Percentiles rank a stretch among this genome's conserved stretches.
Conservation (phyloP, 495 filamentous ascomycete species). For the Xylaria intraflava region DNA sequence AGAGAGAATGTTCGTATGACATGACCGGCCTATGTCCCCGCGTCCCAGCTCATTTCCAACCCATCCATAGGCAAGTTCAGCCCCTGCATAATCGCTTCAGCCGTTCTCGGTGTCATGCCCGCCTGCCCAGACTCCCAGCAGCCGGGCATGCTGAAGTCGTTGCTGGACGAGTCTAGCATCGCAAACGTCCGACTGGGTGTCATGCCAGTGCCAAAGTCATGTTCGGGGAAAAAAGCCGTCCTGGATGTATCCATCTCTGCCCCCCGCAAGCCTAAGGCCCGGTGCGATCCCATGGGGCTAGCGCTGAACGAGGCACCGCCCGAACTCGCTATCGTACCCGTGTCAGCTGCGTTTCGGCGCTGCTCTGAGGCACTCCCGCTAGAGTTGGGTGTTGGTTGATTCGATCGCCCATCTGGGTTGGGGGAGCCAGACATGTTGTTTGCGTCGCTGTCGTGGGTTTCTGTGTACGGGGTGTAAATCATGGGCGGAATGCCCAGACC, state of each 20-base stretch:
- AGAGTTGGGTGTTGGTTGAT: constrained; percentile 48
- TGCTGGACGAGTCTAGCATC: constrained; percentile 27
- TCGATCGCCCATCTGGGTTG: constrained; percentile 34
- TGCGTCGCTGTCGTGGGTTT: constrained; percentile 26
- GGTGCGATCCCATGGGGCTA: constrained; percentile 36
- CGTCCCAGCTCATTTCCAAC: constrained; percentile 34
- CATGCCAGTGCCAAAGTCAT: constrained; percentile 27
- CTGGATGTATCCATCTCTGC: constrained; percentile 25
- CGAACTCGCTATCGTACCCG: constrained; percentile 21
- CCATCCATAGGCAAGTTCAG: constrained; percentile 42
- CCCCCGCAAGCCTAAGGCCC: constrained; percentile 26
- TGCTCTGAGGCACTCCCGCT: constrained; percentile 42
- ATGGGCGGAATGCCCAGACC: constrained; percentile 26
- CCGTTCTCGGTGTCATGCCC: constrained; percentile 43
- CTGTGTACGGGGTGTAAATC: constrained; percentile 19
- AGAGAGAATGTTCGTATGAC: not conserved
- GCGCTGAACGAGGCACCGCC: constrained; percentile 41
- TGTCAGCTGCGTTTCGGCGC: constrained; percentile 21
- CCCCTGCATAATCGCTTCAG: constrained; percentile 42
- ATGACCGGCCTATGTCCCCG: not conserved
- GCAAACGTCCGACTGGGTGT: constrained; percentile 26
- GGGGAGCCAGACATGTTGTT: constrained; percentile 38
- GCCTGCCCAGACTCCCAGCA: constrained; percentile 33
- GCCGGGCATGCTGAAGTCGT: constrained; percentile 30
- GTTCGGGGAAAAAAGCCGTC: constrained; percentile 30